Percentiles rank a stretch among this genome's conserved stretches.
Evolutionary conservation across 495 filamentous ascomycete species (phyloP).

Genomic region (Hyaloscypha variabilis): DNA sequence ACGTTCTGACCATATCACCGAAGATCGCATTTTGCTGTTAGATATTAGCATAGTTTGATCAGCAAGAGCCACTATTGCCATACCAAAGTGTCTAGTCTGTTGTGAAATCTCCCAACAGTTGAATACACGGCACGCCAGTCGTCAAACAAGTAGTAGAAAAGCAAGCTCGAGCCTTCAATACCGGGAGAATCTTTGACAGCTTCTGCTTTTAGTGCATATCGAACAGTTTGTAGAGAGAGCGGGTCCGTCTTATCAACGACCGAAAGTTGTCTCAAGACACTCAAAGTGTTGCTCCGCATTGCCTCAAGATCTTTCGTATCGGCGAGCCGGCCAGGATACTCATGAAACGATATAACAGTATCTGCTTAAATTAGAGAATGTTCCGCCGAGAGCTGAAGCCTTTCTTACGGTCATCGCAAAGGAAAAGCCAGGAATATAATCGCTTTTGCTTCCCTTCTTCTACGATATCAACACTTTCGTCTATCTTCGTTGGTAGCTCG

Average conservation of each 20-base stretch:
- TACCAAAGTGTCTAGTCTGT: slow-evolving; percentile 59
- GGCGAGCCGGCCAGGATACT: slow-evolving; percentile 56
- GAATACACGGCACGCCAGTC: slow-evolving; percentile 76
- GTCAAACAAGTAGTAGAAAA: slow-evolving; percentile 89
- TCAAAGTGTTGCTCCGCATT: slow-evolving; percentile 68
- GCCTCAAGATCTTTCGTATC: slow-evolving; percentile 45
- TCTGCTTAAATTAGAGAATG: slow-evolving; percentile 39
- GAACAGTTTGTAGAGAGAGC: slow-evolving; percentile 48
- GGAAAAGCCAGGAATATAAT: slow-evolving; percentile 76
- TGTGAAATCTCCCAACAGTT: slow-evolving; percentile 54
- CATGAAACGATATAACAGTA: slow-evolving; percentile 78
- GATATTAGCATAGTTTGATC: background rate
- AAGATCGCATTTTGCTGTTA: slow-evolving; percentile 26
- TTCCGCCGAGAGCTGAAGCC: slow-evolving; percentile 16
- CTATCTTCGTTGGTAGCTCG: slow-evolving; percentile 44
- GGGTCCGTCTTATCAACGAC: slow-evolving; percentile 42
- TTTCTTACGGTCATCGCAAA: slow-evolving; percentile 75
- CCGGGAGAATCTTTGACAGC: slow-evolving; percentile 34
- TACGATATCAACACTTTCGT: slow-evolving; percentile 10
- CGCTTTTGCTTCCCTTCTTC: slow-evolving; percentile 24
- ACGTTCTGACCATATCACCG: slow-evolving; percentile 24
- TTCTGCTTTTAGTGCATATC: slow-evolving; percentile 33
- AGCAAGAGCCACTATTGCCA: slow-evolving; percentile 19
- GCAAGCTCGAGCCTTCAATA: slow-evolving; percentile 68
- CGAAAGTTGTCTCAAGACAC: slow-evolving; percentile 75